These are phyloP conservation scores for Phyllosticta paracitricarpa DNA, from an alignment of 2,329 filamentous ascomycete species.

Conservation along the genomic window DNA sequence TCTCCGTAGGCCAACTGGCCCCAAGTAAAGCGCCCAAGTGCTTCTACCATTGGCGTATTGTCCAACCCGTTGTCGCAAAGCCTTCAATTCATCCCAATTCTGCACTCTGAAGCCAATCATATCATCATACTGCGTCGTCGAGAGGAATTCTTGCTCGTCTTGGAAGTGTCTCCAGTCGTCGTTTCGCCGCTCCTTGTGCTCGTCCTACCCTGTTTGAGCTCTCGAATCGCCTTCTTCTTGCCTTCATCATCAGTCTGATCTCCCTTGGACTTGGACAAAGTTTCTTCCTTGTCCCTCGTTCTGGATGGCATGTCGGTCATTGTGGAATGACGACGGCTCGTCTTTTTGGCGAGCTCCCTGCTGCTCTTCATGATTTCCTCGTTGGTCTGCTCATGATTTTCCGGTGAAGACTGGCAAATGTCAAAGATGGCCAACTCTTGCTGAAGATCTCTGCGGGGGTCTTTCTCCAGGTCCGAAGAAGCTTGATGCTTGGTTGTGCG, in stretches of 20 bases:
- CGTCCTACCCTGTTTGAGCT: slow-evolving; percentile 2
- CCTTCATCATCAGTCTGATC: neutral
- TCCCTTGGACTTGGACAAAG: neutral
- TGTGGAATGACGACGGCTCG: slow-evolving; percentile 25
- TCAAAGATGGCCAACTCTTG: slow-evolving; percentile 25
- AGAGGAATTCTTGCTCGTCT: neutral
- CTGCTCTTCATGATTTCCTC: slow-evolving; percentile 18
- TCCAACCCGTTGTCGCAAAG: neutral
- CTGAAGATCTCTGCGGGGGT: neutral
- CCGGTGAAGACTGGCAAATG: slow-evolving; percentile 22
- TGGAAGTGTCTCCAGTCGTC: neutral
- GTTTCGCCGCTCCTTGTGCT: neutral
- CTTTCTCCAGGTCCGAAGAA: slow-evolving; percentile 4
- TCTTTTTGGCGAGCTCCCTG: slow-evolving; percentile 21
- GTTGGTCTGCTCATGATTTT: slow-evolving; percentile 11
- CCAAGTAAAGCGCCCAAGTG: neutral
- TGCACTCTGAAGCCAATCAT: slow-evolving; percentile 13
- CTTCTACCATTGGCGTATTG: neutral
- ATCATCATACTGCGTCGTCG: slow-evolving; percentile 33
- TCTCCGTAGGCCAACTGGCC: neutral
- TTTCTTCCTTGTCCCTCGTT: slow-evolving; percentile 9
- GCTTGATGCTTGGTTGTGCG: slow-evolving; percentile 7
- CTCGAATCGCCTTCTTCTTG: slow-evolving; percentile 13
- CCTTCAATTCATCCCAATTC: neutral
- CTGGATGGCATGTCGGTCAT: slow-evolving; percentile 15